Evolutionary conservation across 495 filamentous ascomycete genomes (phyloP).

Genomic region (Neurospora pannonica): DNA sequence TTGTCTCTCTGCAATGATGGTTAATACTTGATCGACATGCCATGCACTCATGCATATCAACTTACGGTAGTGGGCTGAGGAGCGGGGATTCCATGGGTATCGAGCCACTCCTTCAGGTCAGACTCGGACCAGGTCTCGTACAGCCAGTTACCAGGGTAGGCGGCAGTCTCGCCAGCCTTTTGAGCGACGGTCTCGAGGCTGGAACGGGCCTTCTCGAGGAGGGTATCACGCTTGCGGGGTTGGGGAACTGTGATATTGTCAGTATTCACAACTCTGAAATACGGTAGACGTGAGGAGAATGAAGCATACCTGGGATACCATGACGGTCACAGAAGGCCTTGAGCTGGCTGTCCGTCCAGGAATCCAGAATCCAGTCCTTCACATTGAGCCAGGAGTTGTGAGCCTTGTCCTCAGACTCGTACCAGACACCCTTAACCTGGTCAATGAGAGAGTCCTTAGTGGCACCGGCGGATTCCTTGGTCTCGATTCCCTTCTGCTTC

Average conservation of each 20-base stretch:
- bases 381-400: slow-evolving; percentile 59
- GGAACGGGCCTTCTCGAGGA: slow-evolving; percentile 66
- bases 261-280: background rate
- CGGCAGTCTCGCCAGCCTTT: slow-evolving; percentile 69
- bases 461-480: slow-evolving; percentile 49
- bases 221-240: slow-evolving; percentile 73
- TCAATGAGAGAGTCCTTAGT: slow-evolving; percentile 58
- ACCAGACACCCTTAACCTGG: slow-evolving; percentile 63
- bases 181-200: slow-evolving; percentile 76
- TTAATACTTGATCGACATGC: background rate
- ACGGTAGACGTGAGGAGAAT: background rate
- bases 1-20: slow-evolving; percentile 53
- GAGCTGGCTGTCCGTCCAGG: slow-evolving; percentile 60
- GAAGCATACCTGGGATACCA: slow-evolving; percentile 55
- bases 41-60: background rate
- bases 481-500: slow-evolving; percentile 55
- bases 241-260: slow-evolving; percentile 44
- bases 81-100: slow-evolving; percentile 77
- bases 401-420: slow-evolving; percentile 64
- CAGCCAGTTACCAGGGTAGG: slow-evolving; percentile 94
- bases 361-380: slow-evolving; percentile 91
- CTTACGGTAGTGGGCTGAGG: slow-evolving; percentile 66
- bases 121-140: slow-evolving; percentile 71
- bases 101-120: slow-evolving; percentile 65
- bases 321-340: slow-evolving; percentile 90